These are phyloP conservation scores for Cladosporium sp. DNA, from an alignment of 2,329 filamentous ascomycete genomes.

Conservation along the genomic window DNA sequence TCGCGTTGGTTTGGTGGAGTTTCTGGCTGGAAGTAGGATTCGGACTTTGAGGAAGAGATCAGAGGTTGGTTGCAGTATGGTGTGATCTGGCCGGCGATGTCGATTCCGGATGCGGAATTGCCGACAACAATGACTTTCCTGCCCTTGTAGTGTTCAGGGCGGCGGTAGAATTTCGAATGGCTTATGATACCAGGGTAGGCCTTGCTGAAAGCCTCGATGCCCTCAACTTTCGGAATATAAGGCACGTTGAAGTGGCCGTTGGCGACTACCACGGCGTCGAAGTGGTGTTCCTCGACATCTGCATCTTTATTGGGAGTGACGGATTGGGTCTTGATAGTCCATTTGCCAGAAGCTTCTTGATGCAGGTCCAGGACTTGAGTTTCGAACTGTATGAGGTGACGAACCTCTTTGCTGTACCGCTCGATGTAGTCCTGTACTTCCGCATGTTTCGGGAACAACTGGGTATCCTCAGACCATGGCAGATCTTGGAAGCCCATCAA, in stretches of 20 bases:
- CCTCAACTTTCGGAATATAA: conserved; percentile 44
- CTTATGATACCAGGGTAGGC: conserved; percentile 42
- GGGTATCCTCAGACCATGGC: conserved; percentile 51
- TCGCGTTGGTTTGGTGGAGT: conserved; percentile 56
- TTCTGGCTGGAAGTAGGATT: conserved; percentile 47
- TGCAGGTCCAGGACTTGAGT: conserved; percentile 67
- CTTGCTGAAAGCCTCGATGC: conserved; percentile 43
- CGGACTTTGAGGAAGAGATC: conserved; percentile 61
- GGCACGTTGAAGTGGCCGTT: conserved; percentile 52
- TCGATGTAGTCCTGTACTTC: conserved; percentile 73
- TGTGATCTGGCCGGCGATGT: conserved; percentile 77
- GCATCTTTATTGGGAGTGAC: conserved; percentile 34
- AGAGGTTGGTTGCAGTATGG: conserved; percentile 60
- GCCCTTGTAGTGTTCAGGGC: conserved; percentile 59
- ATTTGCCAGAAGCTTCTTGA: conserved; percentile 41
- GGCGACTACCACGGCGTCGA: conserved; percentile 52
- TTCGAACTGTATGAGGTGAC: conserved; percentile 67
- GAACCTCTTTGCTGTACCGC: conserved; percentile 68
- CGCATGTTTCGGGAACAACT: conserved; percentile 73
- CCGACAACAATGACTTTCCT: conserved; percentile 82
- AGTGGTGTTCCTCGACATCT: conserved; percentile 42
- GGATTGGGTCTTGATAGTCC: conserved; percentile 59
- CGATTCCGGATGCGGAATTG: conserved; percentile 78
- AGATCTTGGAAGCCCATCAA: conserved; percentile 80
- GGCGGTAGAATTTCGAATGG: conserved; percentile 75